Base-by-base conservation (phyloP, 2,329 filamentous ascomycete genomes). In the Microascus cirrosus region DNA sequence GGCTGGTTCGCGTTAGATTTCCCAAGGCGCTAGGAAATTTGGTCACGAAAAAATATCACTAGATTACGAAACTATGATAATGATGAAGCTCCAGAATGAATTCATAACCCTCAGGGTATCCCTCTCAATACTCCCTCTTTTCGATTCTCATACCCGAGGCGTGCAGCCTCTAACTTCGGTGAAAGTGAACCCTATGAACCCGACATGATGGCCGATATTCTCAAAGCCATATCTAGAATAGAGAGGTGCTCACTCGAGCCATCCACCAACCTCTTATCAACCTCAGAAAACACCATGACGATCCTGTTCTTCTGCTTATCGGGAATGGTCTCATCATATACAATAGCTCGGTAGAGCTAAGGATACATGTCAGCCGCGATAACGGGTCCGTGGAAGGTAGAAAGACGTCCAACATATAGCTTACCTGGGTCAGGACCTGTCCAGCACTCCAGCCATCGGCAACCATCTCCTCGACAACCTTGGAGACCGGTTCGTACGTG, bases 391-490 rank as follows among this genome's bases (percentile, higher is more conserved):
- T 4, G 32, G 15, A 42, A 4, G 36, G 7, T 50, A 42, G 39
- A 34, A 6, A 4, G 18, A 22, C 13, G 22, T 48, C 2, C n/a
- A 12, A 24, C n/a, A 20, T 20, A 4, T 34, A 53, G 45, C 75
- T 71, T 74, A 88, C 86, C 79, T 96, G 91, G 20, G 81, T 76
- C 42, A 97, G 80, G 28, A 96, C 83, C 72, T 97, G 94, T 7
- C 86, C 85, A 25, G 93, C 94, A 69, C 92, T 96, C 93, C 94
- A 99, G 10, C 94, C 94, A 73, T 97, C 94, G 0, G 93, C 93
- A 53, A 97, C 86, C 77, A 99, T 85, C 62, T 96, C 88, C 65
- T 92, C 89, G 5, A 97, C 88, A 6, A 90, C 85, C 62, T 84
- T 84, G 0, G 90, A 84, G 18, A 99, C 82, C 13, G 81, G 79